A percentile compares a stretch with the other conserved stretches of the same genome.
Conservation (phyloP, 768 basidiomycete genomes). For the Tricholoma terreum region DNA sequence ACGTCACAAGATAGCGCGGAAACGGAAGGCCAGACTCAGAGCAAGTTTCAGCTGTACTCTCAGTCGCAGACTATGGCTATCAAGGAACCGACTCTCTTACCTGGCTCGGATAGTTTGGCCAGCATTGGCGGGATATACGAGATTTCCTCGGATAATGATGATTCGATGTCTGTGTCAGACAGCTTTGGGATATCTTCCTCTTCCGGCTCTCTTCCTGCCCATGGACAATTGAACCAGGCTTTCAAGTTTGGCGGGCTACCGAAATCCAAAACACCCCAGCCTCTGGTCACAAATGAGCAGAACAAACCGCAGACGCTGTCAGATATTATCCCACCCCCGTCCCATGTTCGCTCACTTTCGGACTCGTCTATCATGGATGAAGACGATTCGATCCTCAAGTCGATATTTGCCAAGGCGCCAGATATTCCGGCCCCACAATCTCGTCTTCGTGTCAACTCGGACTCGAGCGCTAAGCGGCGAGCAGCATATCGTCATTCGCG, state of each 20-base stretch:
- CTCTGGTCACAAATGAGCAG: conserved; percentile 18
- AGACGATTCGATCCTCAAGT: conserved; percentile 52
- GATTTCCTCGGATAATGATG: conserved; percentile 17
- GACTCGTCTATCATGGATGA: conserved; percentile 42
- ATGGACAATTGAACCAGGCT: conserved; percentile 65
- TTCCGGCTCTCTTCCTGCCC: conserved; percentile 43
- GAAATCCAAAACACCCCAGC: conserved; percentile 6
- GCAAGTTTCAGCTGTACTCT: conserved; percentile 22
- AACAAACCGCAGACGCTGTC: conserved; percentile 55
- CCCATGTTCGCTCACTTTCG: conserved; percentile 49
- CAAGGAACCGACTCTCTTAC: conserved; percentile 35
- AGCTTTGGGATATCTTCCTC: conserved; percentile 14
- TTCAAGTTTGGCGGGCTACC: conserved; percentile 73
- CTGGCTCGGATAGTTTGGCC: conserved; percentile 35
- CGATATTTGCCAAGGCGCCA: conserved; percentile 49
- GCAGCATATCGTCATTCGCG: conserved; percentile 35
- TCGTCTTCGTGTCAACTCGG: conserved; percentile 38
- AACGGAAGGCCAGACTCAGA: background rate
- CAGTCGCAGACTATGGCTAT: conserved; percentile 31
- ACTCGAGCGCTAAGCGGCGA: conserved; percentile 37
- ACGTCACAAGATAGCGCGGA: conserved; percentile 12
- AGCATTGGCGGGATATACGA: conserved; percentile 29
- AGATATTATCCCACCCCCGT: conserved; percentile 70
- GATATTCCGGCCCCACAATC: conserved; percentile 34
- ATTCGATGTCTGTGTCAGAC: background rate